Base-by-base conservation (phyloP, 306 rosid genomes). In the Rosa rugosa region DNA sequence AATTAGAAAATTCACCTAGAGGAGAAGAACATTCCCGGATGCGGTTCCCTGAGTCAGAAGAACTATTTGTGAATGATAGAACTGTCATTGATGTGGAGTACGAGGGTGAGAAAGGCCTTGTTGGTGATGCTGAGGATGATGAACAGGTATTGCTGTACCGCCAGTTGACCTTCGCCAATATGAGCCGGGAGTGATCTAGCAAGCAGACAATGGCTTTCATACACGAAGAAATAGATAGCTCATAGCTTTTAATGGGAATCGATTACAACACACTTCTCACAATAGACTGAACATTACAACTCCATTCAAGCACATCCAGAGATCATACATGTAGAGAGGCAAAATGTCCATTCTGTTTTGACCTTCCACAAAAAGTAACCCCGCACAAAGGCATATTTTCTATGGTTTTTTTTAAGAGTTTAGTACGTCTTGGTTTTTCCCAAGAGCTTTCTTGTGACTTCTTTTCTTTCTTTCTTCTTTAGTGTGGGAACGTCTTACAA, bases 71-170 rank as follows among this genome's bases (percentile, higher is more conserved):
- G 80, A 51, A 42, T 68, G 79, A 69, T 17, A 75, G 78, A 72
- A 73, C 78, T 5, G 84, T 84, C 6, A 80, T 78, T n/a, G 80
- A 85, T 4, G 41, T 83, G 53, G 93, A 92, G 45, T 89, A 88
- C 56, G 90, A 83, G 69, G 86, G 70, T n/a, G 87, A 83, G 10
- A 83, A 78, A 47, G 84, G 72, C 70, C 76, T 79, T 75, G 91
- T 81, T 81, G 74, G 81, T 70, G 91, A 88, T 50, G 88, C 53
- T 20, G 86, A 84, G 46, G 80, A 80, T 10, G 98, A 92, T 44
- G 97, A 92, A 45, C 83, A 88, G 72, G 67, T 69, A 17, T 84
- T 88, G 69, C 88, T 92, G 68, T 79, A 82, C 84, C 84, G 86
- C 72, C 90, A 87, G 84, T 70, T 83, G 80, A 88, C 89, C 63